A percentile compares a stretch with the other conserved stretches of the same genome.
phyloP scores from a whole-genome alignment of 805 yeast genomes.

The Candida saitoana region DNA sequence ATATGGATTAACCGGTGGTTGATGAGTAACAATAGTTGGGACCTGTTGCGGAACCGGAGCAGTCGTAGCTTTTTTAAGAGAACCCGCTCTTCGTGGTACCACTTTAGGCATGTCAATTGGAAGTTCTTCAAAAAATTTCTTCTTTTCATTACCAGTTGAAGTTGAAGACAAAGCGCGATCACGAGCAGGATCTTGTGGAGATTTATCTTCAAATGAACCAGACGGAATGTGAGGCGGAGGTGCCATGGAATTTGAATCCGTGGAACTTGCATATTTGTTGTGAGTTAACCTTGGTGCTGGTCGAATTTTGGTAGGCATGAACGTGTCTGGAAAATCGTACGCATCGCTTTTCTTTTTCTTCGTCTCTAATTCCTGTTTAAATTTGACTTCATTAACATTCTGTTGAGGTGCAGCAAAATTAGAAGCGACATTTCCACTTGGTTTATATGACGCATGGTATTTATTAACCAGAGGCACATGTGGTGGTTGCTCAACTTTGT shows the following conservation, averaged over 20 bases:
- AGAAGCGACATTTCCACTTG: conserved; percentile 4
- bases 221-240: conserved; percentile 4
- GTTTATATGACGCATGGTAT: conserved; percentile 6
- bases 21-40: conserved; percentile 10
- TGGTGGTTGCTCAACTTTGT: conserved; percentile 4
- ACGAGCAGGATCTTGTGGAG: conserved; percentile 2
- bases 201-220: neutral
- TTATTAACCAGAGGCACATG: conserved; percentile 4
- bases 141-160: conserved; percentile 11
- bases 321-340: conserved; percentile 64
- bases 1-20: conserved; percentile 29
- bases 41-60: conserved; percentile 19
- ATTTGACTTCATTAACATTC: conserved; percentile 5
- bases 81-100: conserved; percentile 27
- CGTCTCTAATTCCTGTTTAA: conserved; percentile 31
- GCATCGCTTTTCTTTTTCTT: conserved; percentile 67
- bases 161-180: neutral
- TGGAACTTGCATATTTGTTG: conserved; percentile 16
- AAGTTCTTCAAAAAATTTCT: conserved; percentile 57
- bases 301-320: conserved; percentile 41
- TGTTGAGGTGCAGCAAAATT: conserved; percentile 1
- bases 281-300: conserved; percentile 33
- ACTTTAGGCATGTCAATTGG: conserved; percentile 39
- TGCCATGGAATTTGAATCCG: conserved; percentile 6
- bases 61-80: conserved; percentile 13